phyloP scores from a whole-genome alignment of 83 land plant species.

The Thuja plicata region DNA sequence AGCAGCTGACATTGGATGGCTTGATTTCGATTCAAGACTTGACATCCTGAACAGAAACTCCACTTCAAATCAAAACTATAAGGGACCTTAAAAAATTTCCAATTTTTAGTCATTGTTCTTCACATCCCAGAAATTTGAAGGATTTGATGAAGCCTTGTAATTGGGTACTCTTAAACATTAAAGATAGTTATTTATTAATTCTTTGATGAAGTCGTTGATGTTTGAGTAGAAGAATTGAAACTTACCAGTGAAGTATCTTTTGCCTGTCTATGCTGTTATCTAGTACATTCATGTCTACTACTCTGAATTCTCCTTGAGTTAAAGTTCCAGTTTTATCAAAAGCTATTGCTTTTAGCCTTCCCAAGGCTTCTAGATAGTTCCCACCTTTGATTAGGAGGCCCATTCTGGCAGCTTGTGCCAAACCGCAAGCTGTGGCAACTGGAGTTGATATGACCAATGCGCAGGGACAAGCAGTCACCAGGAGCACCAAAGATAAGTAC shows the following conservation, averaged over 20 bases:
- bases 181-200: too few relatives aligned
- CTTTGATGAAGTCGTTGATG: neutral
- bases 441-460: slow-evolving; percentile 93
- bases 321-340: slow-evolving; percentile 96
- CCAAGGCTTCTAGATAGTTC: slow-evolving; percentile 67
- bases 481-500: slow-evolving; percentile 73
- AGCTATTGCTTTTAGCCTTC: slow-evolving; percentile 67
- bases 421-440: slow-evolving; percentile 82
- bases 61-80: too few relatives aligned
- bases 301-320: slow-evolving; percentile 79
- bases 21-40: slow-evolving; percentile 87
- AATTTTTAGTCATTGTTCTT: too few relatives aligned
- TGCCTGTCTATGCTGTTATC: slow-evolving; percentile 29
- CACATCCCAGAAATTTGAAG: too few relatives aligned
- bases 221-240: neutral
- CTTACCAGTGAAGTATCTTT: slow-evolving; percentile 74
- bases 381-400: slow-evolving; percentile 90
- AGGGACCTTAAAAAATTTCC: too few relatives aligned
- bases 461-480: slow-evolving; percentile 96
- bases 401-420: slow-evolving; percentile 72
- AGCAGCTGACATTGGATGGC: slow-evolving; percentile 91
- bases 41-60: slow-evolving; percentile 61
- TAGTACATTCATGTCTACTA: slow-evolving; percentile 44
- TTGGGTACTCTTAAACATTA: too few relatives aligned
- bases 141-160: too few relatives aligned